Evolutionary conservation across 2,329 filamentous ascomycete genomes (phyloP), one percentile per base, ranked within the genome.

Genomic region (Fusarium marasasianum): DNA sequence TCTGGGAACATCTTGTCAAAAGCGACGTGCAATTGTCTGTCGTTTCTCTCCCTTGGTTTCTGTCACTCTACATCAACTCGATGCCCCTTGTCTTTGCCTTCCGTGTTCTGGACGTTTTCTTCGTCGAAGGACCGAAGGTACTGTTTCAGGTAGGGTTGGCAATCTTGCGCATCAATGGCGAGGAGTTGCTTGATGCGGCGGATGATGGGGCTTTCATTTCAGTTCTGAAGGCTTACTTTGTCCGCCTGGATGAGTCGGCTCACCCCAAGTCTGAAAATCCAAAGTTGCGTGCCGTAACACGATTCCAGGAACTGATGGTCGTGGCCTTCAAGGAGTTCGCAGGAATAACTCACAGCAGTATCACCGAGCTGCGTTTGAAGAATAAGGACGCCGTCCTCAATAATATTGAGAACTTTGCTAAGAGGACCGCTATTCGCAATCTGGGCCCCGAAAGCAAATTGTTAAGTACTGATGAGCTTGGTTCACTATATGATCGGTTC

Each of bases 41-140:
- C 40, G 96, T 98, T 22, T 98, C 96, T 15, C 87, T 99, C 48
- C 96, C 96, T 7, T 99, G 96, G 96, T 99, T 99, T 81, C 87
- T 99, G 63, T 98, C 96, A 10, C 88, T 99, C 24, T 99, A 98
- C 84, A 97, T 99, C 87, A 99, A 99, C 87, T 98, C 96, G 4
- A 99, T 99, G 96, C 96, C 96, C 9, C 87, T 99, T 22, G 95
- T 98, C 4, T 99, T 98, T 83, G 96, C 96, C 51, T 99, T 98
- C 82, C 90, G 96, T 63, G 96, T 99, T 55, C 84, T 99, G 71
- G 96, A 99, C 79, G 96, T 99, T 56, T 99, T 99, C 86, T 99
- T 99, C 83, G 90, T 99, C 45, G 96, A 99, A 83, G 96, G 96
- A 0, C 96, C 96, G 22, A 98, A 98, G 83, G 96, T 98, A 4